phyloP scores from a whole-genome alignment of 257 asterid species.

The Petunia axillaris region DNA sequence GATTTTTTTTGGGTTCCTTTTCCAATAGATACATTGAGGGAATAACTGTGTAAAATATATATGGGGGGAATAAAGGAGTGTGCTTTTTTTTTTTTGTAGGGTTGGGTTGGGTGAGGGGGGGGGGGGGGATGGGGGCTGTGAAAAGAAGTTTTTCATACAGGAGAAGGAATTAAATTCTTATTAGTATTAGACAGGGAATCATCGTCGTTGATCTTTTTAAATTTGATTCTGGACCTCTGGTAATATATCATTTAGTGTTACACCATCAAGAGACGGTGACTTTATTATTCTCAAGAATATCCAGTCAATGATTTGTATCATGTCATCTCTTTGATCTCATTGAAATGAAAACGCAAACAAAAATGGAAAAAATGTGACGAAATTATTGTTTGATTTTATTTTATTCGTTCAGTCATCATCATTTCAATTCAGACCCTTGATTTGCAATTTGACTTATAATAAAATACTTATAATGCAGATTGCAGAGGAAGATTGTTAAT shows the following conservation, averaged over 20 bases:
- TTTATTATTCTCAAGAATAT: constrained; percentile 6
- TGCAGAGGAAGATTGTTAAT: background rate
- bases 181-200: background rate
- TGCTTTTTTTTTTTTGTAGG: fast-evolving
- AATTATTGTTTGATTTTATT: too few species aligned
- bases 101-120: too few species aligned
- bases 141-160: background rate
- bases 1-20: constrained; percentile 12
- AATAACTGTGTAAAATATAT: background rate
- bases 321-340: background rate
- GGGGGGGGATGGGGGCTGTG: too few species aligned
- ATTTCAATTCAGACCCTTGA: background rate
- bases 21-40: background rate
- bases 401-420: background rate
- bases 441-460: background rate
- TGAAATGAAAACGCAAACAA: background rate
- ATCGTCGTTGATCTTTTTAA: background rate
- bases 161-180: constrained; percentile 20
- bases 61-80: background rate
- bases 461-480: too few species aligned
- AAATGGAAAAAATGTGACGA: background rate
- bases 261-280: background rate
- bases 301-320: background rate
- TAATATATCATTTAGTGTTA: background rate
- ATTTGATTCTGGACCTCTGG: background rate